Conservation (phyloP, 1,139 yeast genomes). For the Pichia terricola region DNA sequence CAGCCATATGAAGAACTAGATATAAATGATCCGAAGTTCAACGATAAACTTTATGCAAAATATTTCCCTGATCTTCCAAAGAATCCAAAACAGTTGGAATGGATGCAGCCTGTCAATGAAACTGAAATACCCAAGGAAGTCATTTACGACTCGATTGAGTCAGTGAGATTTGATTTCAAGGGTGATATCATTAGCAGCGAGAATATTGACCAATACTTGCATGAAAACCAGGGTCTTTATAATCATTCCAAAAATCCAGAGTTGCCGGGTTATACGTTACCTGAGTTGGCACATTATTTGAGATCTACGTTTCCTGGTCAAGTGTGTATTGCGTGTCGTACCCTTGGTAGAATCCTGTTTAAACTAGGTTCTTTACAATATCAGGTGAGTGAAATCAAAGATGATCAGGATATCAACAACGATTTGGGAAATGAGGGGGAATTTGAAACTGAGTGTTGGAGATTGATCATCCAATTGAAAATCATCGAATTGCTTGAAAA, state of each 20-base stretch:
- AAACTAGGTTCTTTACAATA: constrained; percentile 63
- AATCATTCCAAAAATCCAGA: constrained; percentile 88
- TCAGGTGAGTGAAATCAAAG: constrained; percentile 26
- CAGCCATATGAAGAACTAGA: constrained; percentile 32
- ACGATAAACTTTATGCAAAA: constrained; percentile 69
- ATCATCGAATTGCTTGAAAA: constrained; percentile 65
- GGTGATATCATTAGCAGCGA: constrained; percentile 60
- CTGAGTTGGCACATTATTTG: constrained; percentile 71
- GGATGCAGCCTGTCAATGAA: constrained; percentile 64
- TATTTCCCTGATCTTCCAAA: constrained; percentile 84
- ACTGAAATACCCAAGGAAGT: constrained; percentile 26
- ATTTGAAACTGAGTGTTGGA: constrained; percentile 68
- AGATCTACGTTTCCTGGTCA: constrained; percentile 80
- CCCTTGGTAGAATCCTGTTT: constrained; percentile 78
- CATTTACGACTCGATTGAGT: constrained; percentile 52
- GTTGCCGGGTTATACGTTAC: constrained; percentile 83
- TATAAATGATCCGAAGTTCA: constrained; percentile 66
- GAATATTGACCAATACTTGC: constrained; percentile 27
- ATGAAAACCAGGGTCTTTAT: constrained; percentile 62
- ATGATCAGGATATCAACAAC: constrained; percentile 30
- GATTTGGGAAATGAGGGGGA: constrained; percentile 20
- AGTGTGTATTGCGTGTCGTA: constrained; percentile 76
- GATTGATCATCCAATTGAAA: constrained; percentile 52
- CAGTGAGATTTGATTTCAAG: constrained; percentile 78
- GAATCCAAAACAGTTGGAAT: constrained; percentile 72